Evolutionary conservation across 164 flowering plant species (phyloP), one percentile per base, ranked within the genome.

Genomic region (Aristolochia californica): DNA sequence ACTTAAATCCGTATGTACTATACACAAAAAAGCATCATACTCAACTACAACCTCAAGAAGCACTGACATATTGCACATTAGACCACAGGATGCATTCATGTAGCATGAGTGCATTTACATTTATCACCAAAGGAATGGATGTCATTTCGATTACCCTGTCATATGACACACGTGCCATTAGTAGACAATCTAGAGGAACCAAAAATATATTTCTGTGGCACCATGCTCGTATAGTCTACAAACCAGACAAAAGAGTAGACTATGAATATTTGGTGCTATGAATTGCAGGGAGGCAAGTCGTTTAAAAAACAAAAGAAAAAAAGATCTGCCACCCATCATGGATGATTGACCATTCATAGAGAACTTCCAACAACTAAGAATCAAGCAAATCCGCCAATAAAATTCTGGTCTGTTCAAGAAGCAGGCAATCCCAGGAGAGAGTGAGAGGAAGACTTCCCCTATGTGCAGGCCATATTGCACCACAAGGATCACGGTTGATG

Each of bases 151-250:
- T 15, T 48, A 20, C 27, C 18, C 13, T 54, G 28, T 54, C 49
- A 43, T 18, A 20, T 58, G 62, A 30, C n/a, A 50, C 26, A 58
- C 23, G 5, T 9, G 24, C 22, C 27, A 24, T 17, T 48, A 56
- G 40, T 24, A 13, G 27, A 22, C 23, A 51, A 44, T 8, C 12
- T 25, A 54, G 12, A 13, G 18, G 18, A 7, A 23, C 16, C 17
- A 28, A 43, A 18, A 21, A 43, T 7, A 28, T 18, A 22, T 55
- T 48, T 30, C 48, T 48, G 18, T 59, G 48, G 60, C 69, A 66
- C 60, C 69, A 60, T 48, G 56, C 69, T 66, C 52, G 44, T 60
- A 49, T 60, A 58, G 62, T 45, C 53, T 45, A 54, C 26, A 44
- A 55, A 66, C 45, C 45, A 49, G 2, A 15, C 22, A 47, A 14